Evolutionary conservation across 352 stramenopile species (phyloP).

Genomic region (Saprolegnia diclina): DNA sequence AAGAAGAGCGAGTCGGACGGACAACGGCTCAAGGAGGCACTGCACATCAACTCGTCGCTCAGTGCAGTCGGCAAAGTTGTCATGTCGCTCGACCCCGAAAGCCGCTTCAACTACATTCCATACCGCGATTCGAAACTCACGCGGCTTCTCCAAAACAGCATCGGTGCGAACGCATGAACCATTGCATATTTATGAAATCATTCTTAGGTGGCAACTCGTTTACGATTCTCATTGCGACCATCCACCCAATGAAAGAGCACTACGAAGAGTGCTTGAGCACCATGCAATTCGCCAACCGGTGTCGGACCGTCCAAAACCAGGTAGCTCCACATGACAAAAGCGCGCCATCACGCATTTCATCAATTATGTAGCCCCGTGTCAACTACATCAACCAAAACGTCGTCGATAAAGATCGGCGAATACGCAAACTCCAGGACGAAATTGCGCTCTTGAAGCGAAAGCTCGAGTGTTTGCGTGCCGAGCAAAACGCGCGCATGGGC

Average conservation of each 20-base stretch:
- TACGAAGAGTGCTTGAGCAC: conserved; percentile 89
- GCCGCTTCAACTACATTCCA: conserved; percentile 83
- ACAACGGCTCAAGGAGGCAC: conserved; percentile 74
- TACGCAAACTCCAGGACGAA: conserved; percentile 78
- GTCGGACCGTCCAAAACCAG: conserved; percentile 86
- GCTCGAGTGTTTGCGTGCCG: conserved; percentile 52
- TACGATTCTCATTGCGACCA: conserved; percentile 79
- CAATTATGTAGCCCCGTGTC: conserved; percentile 42
- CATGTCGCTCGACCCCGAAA: conserved; percentile 81
- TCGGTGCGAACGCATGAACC: conserved; percentile 34
- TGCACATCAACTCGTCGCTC: conserved; percentile 83
- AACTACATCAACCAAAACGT: conserved; percentile 83
- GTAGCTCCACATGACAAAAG: conserved; percentile 27
- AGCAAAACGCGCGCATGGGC: conserved; percentile 78
- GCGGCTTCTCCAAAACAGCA: conserved; percentile 77
- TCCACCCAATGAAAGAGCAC: conserved; percentile 84
- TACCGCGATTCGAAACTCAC: conserved; percentile 84
- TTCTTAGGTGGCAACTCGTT: conserved; percentile 75
- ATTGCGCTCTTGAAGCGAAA: conserved; percentile 50
- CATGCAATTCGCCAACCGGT: conserved; percentile 88
- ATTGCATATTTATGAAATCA: no score
- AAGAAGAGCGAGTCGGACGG: conserved; percentile 86
- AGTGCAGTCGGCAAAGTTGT: conserved; percentile 82
- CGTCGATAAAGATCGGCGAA: conserved; percentile 78
- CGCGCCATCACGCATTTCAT: neutral